A percentile compares a stretch with the other conserved stretches of the same genome.
Evolutionary conservation across 371 early-diverging fungal genomes (phyloP).

Genomic region (Lichtheimia ornata): DNA sequence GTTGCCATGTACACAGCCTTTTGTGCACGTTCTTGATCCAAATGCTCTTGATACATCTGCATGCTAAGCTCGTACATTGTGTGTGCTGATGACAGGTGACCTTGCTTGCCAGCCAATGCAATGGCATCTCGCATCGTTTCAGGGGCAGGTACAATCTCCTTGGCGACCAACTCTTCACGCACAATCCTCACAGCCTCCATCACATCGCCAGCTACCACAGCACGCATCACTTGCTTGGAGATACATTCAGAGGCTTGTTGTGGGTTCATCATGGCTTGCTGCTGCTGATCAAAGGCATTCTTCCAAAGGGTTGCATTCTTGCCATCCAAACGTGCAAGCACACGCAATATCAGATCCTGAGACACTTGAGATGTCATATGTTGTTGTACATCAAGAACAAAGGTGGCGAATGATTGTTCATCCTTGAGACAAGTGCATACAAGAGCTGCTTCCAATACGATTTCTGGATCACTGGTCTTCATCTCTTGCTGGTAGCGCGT

Average conservation of each 20-base stretch:
- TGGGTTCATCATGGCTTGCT: neutral
- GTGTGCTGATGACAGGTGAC: constrained; percentile 33
- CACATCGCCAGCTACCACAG: constrained; percentile 24
- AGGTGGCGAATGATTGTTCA: constrained; percentile 1
- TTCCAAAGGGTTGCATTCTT: constrained; percentile 1
- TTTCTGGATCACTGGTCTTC: neutral
- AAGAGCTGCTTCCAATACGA: constrained; percentile 7
- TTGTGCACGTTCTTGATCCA: constrained; percentile 15
- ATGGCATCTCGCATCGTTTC: constrained; percentile 48
- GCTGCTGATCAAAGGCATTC: constrained; percentile 6
- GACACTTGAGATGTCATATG: neutral
- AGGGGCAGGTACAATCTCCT: constrained; percentile 28
- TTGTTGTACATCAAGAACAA: neutral
- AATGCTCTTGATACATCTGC: constrained; percentile 21
- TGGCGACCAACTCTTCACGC: constrained; percentile 23
- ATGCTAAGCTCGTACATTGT: constrained; percentile 33
- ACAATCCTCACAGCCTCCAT: constrained; percentile 28
- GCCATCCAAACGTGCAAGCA: constrained; percentile 1
- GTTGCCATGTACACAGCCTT: constrained; percentile 39
- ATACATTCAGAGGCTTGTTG: neutral
- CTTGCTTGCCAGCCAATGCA: constrained; percentile 49
- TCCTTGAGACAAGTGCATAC: neutral
- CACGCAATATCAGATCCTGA: constrained; percentile 8
- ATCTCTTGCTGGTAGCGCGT: neutral
- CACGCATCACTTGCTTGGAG: constrained; percentile 20